A percentile compares a stretch with the other conserved stretches of the same genome.
Evolutionary conservation across 2,329 filamentous ascomycete genomes (phyloP).

Genomic region (Ascochyta rabiei): DNA sequence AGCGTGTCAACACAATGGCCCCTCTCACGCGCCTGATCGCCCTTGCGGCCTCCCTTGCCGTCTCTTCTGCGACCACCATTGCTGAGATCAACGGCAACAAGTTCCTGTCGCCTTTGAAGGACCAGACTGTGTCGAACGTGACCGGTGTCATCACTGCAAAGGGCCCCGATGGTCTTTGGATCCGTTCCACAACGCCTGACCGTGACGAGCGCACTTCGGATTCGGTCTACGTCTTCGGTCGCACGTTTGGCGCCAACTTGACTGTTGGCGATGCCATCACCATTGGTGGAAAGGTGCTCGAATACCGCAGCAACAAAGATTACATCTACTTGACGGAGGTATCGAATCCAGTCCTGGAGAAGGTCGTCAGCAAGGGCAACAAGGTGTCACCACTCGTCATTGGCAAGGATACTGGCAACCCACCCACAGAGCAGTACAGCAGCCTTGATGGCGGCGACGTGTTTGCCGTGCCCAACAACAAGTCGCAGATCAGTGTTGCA

Average conservation of each 20-base stretch:
- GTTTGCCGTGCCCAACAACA: constrained; percentile 69
- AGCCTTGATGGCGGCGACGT: constrained; percentile 69
- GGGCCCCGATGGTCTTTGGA: constrained; percentile 66
- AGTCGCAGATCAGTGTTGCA: constrained; percentile 60
- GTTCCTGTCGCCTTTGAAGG: constrained; percentile 67
- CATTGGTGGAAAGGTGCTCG: constrained; percentile 64
- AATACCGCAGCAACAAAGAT: constrained; percentile 62
- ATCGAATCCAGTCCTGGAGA: constrained; percentile 59
- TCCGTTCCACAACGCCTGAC: constrained; percentile 66
- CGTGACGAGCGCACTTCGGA: constrained; percentile 65
- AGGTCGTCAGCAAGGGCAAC: constrained; percentile 61
- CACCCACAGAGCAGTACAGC: constrained; percentile 67
- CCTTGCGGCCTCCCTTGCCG: constrained; percentile 23
- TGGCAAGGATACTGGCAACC: constrained; percentile 61
- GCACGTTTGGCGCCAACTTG: constrained; percentile 57
- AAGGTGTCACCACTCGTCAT: constrained; percentile 64
- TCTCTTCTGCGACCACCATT: constrained; percentile 32
- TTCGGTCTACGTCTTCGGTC: constrained; percentile 69
- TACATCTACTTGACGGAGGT: constrained; percentile 72
- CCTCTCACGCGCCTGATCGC: constrained; percentile 23
- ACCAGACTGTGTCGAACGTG: constrained; percentile 63
- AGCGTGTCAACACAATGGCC: constrained; percentile 19
- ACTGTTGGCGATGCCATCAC: constrained; percentile 68
- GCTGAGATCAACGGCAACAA: constrained; percentile 71
- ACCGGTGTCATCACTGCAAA: constrained; percentile 70